Conservation (phyloP, 2,329 filamentous ascomycete species). For the Aureobasidium leucospermi region DNA sequence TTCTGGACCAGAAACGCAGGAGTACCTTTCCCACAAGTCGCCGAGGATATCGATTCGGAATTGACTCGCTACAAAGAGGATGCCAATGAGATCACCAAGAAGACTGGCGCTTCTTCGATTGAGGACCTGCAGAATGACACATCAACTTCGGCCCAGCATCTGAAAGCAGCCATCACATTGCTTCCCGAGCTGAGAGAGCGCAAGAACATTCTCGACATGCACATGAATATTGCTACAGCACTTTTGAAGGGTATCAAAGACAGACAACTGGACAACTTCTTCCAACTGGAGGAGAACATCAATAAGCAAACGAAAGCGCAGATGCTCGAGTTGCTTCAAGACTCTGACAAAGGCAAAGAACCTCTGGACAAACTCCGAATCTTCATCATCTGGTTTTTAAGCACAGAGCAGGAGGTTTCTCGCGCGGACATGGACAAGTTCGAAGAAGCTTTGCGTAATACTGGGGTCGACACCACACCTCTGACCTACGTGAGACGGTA, state of each 20-base stretch:
- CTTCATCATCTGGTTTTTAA: conserved; percentile 96
- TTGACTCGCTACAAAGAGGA: conserved; percentile 94
- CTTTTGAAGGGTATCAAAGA: conserved; percentile 80
- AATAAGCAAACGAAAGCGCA: conserved; percentile 86
- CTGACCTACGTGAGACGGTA: conserved; percentile 82
- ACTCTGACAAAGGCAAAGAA: conserved; percentile 72
- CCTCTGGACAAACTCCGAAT: conserved; percentile 83
- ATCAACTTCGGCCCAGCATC: conserved; percentile 80
- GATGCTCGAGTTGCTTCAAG: conserved; percentile 78
- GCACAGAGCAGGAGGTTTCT: conserved; percentile 80
- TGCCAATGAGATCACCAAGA: conserved; percentile 86
- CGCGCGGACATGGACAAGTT: conserved; percentile 79
- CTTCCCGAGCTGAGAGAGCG: conserved; percentile 87
- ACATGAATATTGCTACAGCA: conserved; percentile 94
- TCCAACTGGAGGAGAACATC: conserved; percentile 88
- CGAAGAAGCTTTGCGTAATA: conserved; percentile 70
- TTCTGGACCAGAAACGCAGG: conserved; percentile 94
- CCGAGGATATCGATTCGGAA: conserved; percentile 91
- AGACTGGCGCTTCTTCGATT: conserved; percentile 84
- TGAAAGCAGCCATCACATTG: conserved; percentile 91
- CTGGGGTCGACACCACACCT: conserved; percentile 68
- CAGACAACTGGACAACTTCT: conserved; percentile 90
- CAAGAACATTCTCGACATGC: conserved; percentile 91
- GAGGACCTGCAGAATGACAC: conserved; percentile 90
- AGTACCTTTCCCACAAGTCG: conserved; percentile 87